Evolutionary conservation across 345 rosid genomes (phyloP), one percentile per base, ranked within the genome.

Genomic region (Melaleuca quinquenervia): DNA sequence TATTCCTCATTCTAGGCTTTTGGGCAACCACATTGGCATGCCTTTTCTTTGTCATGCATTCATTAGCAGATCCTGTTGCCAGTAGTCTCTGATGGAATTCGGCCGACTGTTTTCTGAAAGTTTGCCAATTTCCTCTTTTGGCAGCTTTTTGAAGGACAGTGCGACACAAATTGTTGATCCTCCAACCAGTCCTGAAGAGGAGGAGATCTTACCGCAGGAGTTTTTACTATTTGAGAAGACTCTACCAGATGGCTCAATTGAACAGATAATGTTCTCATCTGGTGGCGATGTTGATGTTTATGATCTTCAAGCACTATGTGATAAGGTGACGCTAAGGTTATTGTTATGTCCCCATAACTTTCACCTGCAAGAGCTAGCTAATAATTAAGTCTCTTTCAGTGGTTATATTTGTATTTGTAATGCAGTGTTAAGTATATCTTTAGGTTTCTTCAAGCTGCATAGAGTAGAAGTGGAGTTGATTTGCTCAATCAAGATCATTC

Each of bases 291-390:
- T 97, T 90, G 98, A 97, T 91, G 88, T 97, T 22, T 94, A 95
- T 93, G 98, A 97, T 91, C 98, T 97, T 87, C 94, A 97, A 91
- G 86, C 94, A 82, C 92, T 97, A 26, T 97, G 99, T 89, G 98
- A 97, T 85, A 95, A 96, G 98, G 98, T 95, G 85, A 49, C 82
- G 56, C 7, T 84, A 32, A 24, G 62, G 18, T 82, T 9, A 58
- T 70, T 18, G 26, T 18, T 18, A 11, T 36, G 80, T 70, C 48
- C 36, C 80, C 48, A 49, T 82, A 50, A 41, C 16, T 56, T 86
- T 70, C 48, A 36, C 22, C 48, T 70, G 48, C 80, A 70, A 18
- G 48, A 70, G 80, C 80, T 36, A 22, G 80, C 84, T 45, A 18
- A 18, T 70, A 20, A 12, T 36, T 18, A 18, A 70, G 36, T 12